Base-by-base conservation (phyloP, 345 rosid species). In the Lepidium africanum region DNA sequence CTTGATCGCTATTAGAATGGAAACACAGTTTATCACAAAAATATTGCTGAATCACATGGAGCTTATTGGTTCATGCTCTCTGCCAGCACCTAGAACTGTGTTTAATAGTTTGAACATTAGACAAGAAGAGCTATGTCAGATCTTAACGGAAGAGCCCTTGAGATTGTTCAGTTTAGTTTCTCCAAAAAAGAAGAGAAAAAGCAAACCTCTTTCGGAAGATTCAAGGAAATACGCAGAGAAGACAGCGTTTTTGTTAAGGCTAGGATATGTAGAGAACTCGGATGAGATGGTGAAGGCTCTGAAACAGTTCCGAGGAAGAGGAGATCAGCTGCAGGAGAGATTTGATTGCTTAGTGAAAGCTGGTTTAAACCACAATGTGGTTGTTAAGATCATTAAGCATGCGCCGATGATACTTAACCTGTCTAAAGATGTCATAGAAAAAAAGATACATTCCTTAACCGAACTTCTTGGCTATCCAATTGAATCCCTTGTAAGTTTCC, bases 321-420 rank as follows among this genome's bases (percentile, higher is more conserved):
- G 91, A 19, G 91, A 89, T 79, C 91, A 83, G 59, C 69, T 92
- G 47, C 96, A 87, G 78, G 98, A 92, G 84, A 87, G 98, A 72
- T 87, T 85, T 45, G 85, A 89, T 77, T 92, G 91, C 76, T 80
- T 92, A 7, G 81, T 87, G 50, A 63, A 76, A 58, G 87, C 96
- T 27, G 96, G 96, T 67, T 77, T 92, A 71, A 85, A 83, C 80
- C 55, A 27, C 63, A 73, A 81, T 59, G 62, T 65, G 19, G 89
- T 78, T 57, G 58, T 79, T 10, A 59, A 70, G 80, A 73, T 91
- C 13, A 77, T 87, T 43, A 92, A 65, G 77, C 86, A 71, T 40
- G 90, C 85, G 67, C 96, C 96, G 4, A 77, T 71, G 42, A 80
- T 86, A 62, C 94, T 86, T 68, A 92, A 87, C 86, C 89, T 81